phyloP scores from a whole-genome alignment of 805 yeast species.

The Zygotorulaspora danielsina region DNA sequence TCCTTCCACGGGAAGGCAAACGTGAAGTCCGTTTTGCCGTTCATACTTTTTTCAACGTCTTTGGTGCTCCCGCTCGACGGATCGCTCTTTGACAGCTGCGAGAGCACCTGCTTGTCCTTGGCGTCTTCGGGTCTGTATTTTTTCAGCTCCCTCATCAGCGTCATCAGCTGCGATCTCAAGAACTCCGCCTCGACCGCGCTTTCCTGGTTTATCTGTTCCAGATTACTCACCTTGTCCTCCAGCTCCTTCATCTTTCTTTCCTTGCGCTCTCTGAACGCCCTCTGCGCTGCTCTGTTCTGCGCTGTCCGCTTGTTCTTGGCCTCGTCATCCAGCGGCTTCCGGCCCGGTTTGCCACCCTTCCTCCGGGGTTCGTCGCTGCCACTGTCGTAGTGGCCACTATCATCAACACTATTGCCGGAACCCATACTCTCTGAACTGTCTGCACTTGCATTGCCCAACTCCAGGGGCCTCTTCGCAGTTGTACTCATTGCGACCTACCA shows the following conservation, averaged over 20 bases:
- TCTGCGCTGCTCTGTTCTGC: conserved; percentile 96
- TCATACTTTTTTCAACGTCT: conserved; percentile 17
- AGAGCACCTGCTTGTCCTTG: conserved; percentile 26
- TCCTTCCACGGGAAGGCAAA: conserved; percentile 53
- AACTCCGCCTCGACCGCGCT: conserved; percentile 70
- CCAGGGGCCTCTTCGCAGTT: conserved; percentile 20
- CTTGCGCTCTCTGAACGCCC: conserved; percentile 93
- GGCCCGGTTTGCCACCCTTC: conserved; percentile 58
- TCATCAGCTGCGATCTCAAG: conserved; percentile 68
- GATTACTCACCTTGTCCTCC: conserved; percentile 66
- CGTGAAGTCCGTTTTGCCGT: conserved; percentile 37
- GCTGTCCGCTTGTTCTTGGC: conserved; percentile 90
- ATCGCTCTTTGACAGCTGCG: conserved; percentile 20
- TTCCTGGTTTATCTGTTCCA: conserved; percentile 68
- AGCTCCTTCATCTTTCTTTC: conserved; percentile 81
- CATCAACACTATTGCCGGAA: background rate
- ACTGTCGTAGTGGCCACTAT: background rate
- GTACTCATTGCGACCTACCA: conserved; percentile 13
- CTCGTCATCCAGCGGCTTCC: conserved; percentile 73
- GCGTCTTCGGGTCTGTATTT: conserved; percentile 46
- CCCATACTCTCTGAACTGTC: background rate
- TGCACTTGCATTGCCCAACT: conserved; percentile 6
- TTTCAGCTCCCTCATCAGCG: conserved; percentile 65
- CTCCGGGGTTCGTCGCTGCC: conserved; percentile 14
- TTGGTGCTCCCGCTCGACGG: background rate